Evolutionary conservation across 2,329 filamentous ascomycete species (phyloP).

Genomic region (Xylaria sp.): DNA sequence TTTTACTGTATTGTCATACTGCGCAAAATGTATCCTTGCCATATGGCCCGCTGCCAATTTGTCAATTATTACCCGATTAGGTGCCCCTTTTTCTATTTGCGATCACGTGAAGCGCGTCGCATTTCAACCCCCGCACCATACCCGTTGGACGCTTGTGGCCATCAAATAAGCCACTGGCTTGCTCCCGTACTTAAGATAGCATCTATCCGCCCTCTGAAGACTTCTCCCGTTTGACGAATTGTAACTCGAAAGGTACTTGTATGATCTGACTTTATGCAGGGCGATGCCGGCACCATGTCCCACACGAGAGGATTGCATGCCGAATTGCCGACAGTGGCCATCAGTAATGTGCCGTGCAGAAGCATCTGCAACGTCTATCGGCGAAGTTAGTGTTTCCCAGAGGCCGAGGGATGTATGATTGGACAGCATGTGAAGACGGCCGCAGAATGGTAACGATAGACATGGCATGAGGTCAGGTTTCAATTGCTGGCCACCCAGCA

Average conservation of each 20-base stretch:
- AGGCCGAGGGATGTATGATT: conserved; percentile 20
- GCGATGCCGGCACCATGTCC: not conserved
- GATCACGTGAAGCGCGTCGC: not conserved
- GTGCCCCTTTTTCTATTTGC: not conserved
- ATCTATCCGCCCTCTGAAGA: not conserved
- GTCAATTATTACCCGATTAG: no score
- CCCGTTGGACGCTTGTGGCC: not conserved
- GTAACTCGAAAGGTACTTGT: not conserved
- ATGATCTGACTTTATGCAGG: not conserved
- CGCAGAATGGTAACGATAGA: not conserved
- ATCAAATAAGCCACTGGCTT: not conserved
- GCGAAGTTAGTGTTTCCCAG: not conserved
- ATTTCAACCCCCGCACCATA: not conserved
- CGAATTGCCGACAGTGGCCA: conserved; percentile 2
- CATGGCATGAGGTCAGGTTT: conserved; percentile 13
- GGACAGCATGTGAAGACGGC: conserved; percentile 20
- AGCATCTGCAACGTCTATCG: not conserved
- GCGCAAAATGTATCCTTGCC: not conserved
- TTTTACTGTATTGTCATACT: not conserved
- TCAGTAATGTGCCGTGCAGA: conserved; percentile 11
- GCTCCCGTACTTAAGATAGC: not conserved
- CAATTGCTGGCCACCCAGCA: conserved; percentile 16
- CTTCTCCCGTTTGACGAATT: not conserved
- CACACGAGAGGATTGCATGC: conserved; percentile 5
- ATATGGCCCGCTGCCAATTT: not conserved